These are phyloP conservation scores for Hippophae gyantsensis DNA, from an alignment of 306 rosid species.

Conservation along the genomic window DNA sequence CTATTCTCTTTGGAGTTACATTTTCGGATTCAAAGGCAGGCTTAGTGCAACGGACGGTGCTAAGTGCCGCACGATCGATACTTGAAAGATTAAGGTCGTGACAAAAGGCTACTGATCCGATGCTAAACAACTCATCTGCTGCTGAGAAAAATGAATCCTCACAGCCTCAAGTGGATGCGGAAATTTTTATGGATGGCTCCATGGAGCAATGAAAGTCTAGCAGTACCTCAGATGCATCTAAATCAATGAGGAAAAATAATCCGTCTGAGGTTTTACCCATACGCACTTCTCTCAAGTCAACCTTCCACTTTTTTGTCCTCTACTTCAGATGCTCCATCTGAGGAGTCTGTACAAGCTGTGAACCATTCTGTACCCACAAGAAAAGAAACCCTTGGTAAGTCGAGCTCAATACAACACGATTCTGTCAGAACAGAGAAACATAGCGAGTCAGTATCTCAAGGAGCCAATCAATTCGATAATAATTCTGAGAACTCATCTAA, in stretches of 20 bases:
- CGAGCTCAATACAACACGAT: constrained; percentile 39
- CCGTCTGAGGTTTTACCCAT: constrained; percentile 23
- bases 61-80: no score
- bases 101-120: constrained; percentile 28
- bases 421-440: constrained; percentile 20
- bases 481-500: constrained; percentile 17
- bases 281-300: constrained; percentile 24
- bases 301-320: constrained; percentile 18
- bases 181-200: constrained; percentile 21
- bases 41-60: no score
- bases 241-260: constrained; percentile 22
- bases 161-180: constrained; percentile 28
- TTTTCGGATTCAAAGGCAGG: no score
- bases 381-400: constrained; percentile 43
- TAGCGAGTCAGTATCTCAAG: constrained; percentile 13
- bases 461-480: constrained; percentile 13
- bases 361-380: constrained; percentile 34
- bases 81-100: no score
- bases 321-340: constrained; percentile 23
- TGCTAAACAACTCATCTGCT: constrained; percentile 22
- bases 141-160: constrained; percentile 39
- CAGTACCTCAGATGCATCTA: constrained; percentile 24
- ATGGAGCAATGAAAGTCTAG: constrained; percentile 25
- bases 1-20: no score
- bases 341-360: constrained; percentile 27